These are phyloP conservation scores for Akanthomyces muscarius DNA, from an alignment of 2,329 filamentous ascomycete genomes.

Conservation along the genomic window DNA sequence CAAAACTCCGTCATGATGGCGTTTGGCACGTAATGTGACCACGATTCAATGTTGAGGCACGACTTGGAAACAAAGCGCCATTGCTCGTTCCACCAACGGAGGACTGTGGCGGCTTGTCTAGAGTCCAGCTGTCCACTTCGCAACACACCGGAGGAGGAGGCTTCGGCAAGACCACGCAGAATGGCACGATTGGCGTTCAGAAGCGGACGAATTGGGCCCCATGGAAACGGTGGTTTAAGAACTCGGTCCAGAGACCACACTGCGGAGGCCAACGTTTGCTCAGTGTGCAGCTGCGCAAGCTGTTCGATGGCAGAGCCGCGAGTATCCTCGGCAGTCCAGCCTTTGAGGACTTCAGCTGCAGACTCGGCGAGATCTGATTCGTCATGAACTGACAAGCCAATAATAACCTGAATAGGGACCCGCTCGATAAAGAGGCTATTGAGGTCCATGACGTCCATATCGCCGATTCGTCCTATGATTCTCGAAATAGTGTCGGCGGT, in stretches of 20 bases:
- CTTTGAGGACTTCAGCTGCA: constrained; percentile 77
- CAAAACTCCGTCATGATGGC: constrained; percentile 85
- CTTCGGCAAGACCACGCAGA: constrained; percentile 53
- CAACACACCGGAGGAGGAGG: constrained; percentile 50
- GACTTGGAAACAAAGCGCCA: constrained; percentile 80
- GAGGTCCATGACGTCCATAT: constrained; percentile 68
- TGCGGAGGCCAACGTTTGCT: constrained; percentile 41
- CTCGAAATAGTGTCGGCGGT: constrained; percentile 60
- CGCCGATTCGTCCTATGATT: constrained; percentile 73
- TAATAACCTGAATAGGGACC: constrained; percentile 66
- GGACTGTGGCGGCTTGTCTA: constrained; percentile 61
- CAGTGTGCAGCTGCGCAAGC: constrained; percentile 37
- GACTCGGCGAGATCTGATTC: constrained; percentile 75
- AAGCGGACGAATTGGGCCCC: constrained; percentile 54
- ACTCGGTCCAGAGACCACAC: constrained; percentile 38
- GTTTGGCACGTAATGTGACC: constrained; percentile 75
- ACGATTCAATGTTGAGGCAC: constrained; percentile 77
- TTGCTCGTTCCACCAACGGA: constrained; percentile 76
- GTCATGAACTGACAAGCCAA: constrained; percentile 77
- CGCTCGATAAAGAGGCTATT: constrained; percentile 64
- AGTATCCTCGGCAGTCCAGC: constrained; percentile 64
- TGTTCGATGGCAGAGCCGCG: constrained; percentile 39
- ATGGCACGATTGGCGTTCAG: constrained; percentile 56
- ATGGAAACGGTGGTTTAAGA: constrained; percentile 39
- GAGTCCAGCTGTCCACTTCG: constrained; percentile 52